Conservation (phyloP, 1,139 yeast genomes). For the Geotrichum citri-aurantii region DNA sequence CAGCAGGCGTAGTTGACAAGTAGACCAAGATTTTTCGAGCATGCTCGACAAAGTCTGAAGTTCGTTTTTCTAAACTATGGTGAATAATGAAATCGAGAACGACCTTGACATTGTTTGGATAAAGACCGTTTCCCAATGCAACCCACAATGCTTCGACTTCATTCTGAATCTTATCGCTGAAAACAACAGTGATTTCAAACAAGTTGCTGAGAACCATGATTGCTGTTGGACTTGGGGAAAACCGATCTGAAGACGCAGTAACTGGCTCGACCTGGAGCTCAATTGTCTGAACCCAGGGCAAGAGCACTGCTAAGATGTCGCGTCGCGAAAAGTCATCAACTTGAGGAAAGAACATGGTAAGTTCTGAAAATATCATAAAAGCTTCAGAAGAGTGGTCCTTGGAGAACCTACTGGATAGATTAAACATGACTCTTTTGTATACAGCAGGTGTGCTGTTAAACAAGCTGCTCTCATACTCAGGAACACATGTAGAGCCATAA, state of each 20-base stretch:
- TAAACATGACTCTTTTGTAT: slow-evolving; percentile 70
- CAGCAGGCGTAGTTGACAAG: slow-evolving; percentile 57
- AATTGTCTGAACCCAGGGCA: slow-evolving; percentile 87
- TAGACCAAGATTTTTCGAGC: slow-evolving; percentile 78
- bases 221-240: slow-evolving; percentile 33
- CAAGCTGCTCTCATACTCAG: slow-evolving; percentile 54
- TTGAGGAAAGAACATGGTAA: slow-evolving; percentile 61
- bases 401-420: slow-evolving; percentile 59
- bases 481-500: slow-evolving; percentile 44
- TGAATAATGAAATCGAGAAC: slow-evolving; percentile 66
- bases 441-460: slow-evolving; percentile 65
- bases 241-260: slow-evolving; percentile 4
- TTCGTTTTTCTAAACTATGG: slow-evolving; percentile 65
- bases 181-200: slow-evolving; percentile 77
- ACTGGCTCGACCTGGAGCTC: slow-evolving; percentile 55
- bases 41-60: slow-evolving; percentile 68
- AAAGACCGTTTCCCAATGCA: slow-evolving; percentile 71
- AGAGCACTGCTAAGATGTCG: slow-evolving; percentile 69
- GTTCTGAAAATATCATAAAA: slow-evolving; percentile 59
- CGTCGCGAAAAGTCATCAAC: slow-evolving; percentile 59
- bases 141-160: slow-evolving; percentile 96
- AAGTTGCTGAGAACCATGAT: slow-evolving; percentile 74
- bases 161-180: slow-evolving; percentile 65
- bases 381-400: slow-evolving; percentile 53
- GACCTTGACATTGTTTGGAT: slow-evolving; percentile 60